Conservation (phyloP, 495 filamentous ascomycete species). For the Neurospora sp. region DNA sequence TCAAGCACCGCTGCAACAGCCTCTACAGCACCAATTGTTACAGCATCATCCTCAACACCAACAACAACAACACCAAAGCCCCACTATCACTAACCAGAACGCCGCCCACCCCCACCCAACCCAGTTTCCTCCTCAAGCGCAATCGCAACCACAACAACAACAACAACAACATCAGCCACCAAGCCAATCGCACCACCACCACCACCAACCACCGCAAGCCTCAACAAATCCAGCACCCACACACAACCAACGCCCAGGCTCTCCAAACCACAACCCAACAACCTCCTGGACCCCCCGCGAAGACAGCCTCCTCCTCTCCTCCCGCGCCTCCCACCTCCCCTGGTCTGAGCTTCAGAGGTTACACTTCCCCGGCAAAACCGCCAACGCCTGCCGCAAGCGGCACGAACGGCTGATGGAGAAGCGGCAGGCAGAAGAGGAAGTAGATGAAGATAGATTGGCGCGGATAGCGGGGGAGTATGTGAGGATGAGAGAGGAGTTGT, state of each 20-base stretch:
- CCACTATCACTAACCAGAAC: neutral
- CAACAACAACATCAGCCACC: neutral
- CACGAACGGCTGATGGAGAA: conserved; percentile 65
- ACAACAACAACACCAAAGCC: neutral
- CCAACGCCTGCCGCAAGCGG: conserved; percentile 72
- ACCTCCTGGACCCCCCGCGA: neutral
- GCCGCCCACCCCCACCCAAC: neutral
- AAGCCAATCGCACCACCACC: neutral
- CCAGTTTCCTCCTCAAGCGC: neutral
- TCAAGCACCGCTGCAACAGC: neutral
- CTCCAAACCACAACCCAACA: neutral
- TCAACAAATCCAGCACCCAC: neutral
- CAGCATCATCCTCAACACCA: neutral
- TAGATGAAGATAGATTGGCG: conserved; percentile 54
- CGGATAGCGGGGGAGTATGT: conserved; percentile 57
- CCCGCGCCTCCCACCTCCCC: neutral
- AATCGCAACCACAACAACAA: neutral
- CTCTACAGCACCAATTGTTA: neutral
- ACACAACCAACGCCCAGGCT: neutral
- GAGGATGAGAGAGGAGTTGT: conserved; percentile 56
- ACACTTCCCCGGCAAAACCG: conserved; percentile 61
- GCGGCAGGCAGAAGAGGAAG: conserved; percentile 45
- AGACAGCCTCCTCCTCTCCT: neutral
- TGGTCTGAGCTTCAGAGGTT: conserved; percentile 60
- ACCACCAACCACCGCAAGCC: neutral